These are phyloP conservation scores for Aspergillus carbonarius DNA, from an alignment of 2,329 filamentous ascomycete species.

Conservation along the genomic window DNA sequence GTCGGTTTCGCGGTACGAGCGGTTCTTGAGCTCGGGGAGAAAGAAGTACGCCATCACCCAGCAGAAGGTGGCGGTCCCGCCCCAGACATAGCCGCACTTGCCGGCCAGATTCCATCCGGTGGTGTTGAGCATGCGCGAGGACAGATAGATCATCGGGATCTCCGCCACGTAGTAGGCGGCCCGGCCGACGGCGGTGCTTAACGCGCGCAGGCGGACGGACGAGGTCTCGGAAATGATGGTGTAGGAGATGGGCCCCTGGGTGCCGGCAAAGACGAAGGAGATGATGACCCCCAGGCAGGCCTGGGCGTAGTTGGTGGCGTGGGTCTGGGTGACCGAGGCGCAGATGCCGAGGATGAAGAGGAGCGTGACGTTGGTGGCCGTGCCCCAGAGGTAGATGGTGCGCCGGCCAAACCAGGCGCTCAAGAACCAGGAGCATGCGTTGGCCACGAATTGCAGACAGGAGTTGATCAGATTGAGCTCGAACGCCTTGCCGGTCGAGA, in stretches of 20 bases:
- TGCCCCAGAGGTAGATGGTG: constrained; percentile 43
- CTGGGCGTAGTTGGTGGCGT: constrained; percentile 39
- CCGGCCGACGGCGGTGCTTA: constrained; percentile 42
- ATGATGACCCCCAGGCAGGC: constrained; percentile 41
- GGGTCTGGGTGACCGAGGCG: constrained; percentile 35
- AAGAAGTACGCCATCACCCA: constrained; percentile 45
- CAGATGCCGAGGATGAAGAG: constrained; percentile 39
- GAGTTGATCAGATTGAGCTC: constrained; percentile 31
- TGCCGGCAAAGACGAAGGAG: constrained; percentile 41
- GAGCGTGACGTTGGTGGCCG: constrained; percentile 33
- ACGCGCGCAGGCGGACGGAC: constrained; percentile 38
- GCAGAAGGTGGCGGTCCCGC: constrained; percentile 43
- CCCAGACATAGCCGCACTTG: constrained; percentile 53
- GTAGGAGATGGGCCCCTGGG: constrained; percentile 40
- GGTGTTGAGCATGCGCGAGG: constrained; percentile 41
- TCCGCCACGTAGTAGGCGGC: constrained; percentile 45
- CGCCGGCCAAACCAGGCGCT: constrained; percentile 42
- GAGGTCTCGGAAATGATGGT: constrained; percentile 42
- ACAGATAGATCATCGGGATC: constrained; percentile 45
- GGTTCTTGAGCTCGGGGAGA: constrained; percentile 48
- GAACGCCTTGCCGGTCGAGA: constrained; percentile 26
- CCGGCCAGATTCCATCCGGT: constrained; percentile 44
- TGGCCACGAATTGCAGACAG: constrained; percentile 37
- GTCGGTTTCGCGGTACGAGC: constrained; percentile 48
- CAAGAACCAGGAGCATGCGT: constrained; percentile 36